These are phyloP conservation scores for Hyaloscypha variabilis DNA, from an alignment of 495 filamentous ascomycete species.

Conservation along the genomic window DNA sequence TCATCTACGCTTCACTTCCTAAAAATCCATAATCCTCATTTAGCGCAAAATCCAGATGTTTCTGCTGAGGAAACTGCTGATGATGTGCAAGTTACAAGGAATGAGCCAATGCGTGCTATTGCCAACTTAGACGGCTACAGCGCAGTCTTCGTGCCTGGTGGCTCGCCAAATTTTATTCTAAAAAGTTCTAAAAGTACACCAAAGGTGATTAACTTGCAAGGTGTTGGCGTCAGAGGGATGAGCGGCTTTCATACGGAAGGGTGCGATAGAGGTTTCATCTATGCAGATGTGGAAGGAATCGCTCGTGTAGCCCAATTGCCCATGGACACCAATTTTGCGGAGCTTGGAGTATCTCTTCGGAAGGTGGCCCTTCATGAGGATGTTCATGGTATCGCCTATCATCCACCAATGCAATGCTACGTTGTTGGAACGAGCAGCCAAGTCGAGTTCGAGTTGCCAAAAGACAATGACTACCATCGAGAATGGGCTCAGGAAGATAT, in stretches of 20 bases:
- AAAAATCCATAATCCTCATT: conserved; percentile 67
- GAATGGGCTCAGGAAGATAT: conserved; percentile 76
- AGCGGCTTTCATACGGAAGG: conserved; percentile 70
- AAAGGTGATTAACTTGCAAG: conserved; percentile 70
- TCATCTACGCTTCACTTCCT: conserved; percentile 66
- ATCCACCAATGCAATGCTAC: conserved; percentile 71
- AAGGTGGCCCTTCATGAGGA: conserved; percentile 72
- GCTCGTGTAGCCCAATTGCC: conserved; percentile 72
- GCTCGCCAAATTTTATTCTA: conserved; percentile 76
- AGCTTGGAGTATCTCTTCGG: conserved; percentile 68
- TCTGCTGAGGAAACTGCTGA: conserved; percentile 26
- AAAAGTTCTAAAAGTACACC: conserved; percentile 76
- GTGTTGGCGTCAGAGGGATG: conserved; percentile 64
- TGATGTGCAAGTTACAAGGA: conserved; percentile 10
- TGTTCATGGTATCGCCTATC: conserved; percentile 74
- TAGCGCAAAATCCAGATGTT: conserved; percentile 54
- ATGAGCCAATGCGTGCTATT: conserved; percentile 33
- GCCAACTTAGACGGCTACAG: conserved; percentile 72
- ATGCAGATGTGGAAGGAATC: conserved; percentile 67
- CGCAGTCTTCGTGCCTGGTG: conserved; percentile 78
- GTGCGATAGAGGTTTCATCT: conserved; percentile 82
- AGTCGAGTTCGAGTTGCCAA: conserved; percentile 77
- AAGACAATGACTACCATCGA: conserved; percentile 79
- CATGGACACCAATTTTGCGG: conserved; percentile 59
- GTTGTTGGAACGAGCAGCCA: conserved; percentile 69